Conservation (phyloP, 257 asterid species). For the Dorcoceras hygrometricum region DNA sequence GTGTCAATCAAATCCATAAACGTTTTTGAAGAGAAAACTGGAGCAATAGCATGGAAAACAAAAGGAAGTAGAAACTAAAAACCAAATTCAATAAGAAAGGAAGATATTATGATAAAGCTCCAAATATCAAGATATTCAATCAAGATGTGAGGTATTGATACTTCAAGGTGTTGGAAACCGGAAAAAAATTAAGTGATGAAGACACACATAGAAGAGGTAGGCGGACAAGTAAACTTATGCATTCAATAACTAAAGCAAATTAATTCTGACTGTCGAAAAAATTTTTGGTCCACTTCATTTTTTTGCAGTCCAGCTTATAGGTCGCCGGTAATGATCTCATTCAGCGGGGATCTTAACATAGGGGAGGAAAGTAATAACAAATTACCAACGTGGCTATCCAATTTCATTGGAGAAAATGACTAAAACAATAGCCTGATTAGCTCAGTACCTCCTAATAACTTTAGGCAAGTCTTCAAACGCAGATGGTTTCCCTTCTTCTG, state of each 20-base stretch:
- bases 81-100: background rate
- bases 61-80: background rate
- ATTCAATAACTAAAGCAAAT: background rate
- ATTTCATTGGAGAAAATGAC: background rate
- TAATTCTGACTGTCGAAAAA: background rate
- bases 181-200: background rate
- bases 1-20: background rate
- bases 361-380: background rate
- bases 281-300: background rate
- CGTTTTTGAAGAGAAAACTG: too few species aligned
- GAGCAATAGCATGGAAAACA: background rate
- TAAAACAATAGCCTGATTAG: background rate
- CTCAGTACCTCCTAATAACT: slow-evolving; percentile 48
- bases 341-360: background rate
- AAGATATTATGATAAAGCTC: background rate
- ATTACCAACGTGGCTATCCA: background rate
- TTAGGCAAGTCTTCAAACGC: slow-evolving; percentile 42
- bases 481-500: slow-evolving; percentile 27
- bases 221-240: background rate
- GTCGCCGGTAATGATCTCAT: background rate
- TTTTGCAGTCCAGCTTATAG: background rate
- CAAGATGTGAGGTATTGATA: background rate
- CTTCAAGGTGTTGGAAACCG: too few species aligned
- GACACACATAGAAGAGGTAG: background rate
- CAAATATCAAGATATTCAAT: too few species aligned